Conservation (phyloP, 164 flowering plant species). For the Brasenia schreberi region DNA sequence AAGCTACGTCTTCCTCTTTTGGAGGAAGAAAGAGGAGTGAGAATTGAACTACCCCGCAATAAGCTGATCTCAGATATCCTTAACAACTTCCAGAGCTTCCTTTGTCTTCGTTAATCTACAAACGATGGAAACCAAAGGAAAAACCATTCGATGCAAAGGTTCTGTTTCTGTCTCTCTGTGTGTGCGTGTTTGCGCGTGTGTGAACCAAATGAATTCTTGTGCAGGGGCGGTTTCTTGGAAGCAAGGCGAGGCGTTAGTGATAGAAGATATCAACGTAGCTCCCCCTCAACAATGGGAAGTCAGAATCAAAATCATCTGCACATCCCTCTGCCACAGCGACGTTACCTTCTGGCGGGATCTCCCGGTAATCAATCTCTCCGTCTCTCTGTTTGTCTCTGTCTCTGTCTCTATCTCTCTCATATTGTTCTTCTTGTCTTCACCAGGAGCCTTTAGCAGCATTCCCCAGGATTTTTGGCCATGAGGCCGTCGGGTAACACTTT, state of each 20-base stretch:
- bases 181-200: too few species aligned
- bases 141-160: constrained; percentile 23
- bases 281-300: constrained; percentile 49
- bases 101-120: not conserved
- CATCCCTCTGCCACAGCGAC: constrained; percentile 58
- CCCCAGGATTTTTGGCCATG: constrained; percentile 60
- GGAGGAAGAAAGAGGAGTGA: too few species aligned
- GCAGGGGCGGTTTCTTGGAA: constrained; percentile 46
- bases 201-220: not conserved
- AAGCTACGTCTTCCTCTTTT: too few species aligned
- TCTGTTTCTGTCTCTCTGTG: not conserved
- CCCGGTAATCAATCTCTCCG: not conserved
- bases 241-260: constrained; percentile 34
- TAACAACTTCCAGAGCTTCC: too few species aligned
- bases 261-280: constrained; percentile 51
- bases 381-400: not conserved
- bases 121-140: constrained; percentile 4
- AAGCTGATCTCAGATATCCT: too few species aligned
- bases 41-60: too few species aligned
- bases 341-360: constrained; percentile 37
- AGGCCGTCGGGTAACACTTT: constrained; percentile 45
- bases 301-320: constrained; percentile 44
- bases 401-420: not conserved
- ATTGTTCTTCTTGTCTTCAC: not conserved
- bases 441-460: constrained; percentile 21